Evolutionary conservation across 2,329 filamentous ascomycete species (phyloP).

Genomic region (Bipolaris bicolor): DNA sequence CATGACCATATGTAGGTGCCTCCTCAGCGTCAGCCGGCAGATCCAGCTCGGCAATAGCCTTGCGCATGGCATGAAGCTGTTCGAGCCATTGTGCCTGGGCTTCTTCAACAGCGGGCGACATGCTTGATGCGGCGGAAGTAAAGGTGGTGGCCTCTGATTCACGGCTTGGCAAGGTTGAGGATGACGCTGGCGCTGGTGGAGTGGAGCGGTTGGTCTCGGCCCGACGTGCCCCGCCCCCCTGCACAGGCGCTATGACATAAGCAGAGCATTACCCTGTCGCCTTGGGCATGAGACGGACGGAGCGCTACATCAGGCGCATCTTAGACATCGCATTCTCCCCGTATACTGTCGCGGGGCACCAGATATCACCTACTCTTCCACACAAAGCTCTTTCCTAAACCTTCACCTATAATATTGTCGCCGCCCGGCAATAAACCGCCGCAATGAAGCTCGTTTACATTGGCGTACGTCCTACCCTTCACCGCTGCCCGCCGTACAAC

Average conservation of each 20-base stretch:
- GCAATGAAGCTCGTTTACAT: slow-evolving; percentile 88
- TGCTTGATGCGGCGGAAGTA: slow-evolving; percentile 18
- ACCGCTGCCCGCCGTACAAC: slow-evolving; percentile 21
- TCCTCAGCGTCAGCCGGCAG: slow-evolving; percentile 57
- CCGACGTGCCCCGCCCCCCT: slow-evolving; percentile 31
- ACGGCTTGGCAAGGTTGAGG: slow-evolving; percentile 23
- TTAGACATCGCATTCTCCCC: not conserved
- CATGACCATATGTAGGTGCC: slow-evolving; percentile 60
- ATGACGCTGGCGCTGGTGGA: slow-evolving; percentile 13
- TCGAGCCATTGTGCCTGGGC: slow-evolving; percentile 77
- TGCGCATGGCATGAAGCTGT: slow-evolving; percentile 84
- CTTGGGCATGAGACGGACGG: not conserved
- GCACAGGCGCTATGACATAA: slow-evolving; percentile 31
- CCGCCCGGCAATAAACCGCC: slow-evolving; percentile 11
- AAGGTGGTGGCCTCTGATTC: slow-evolving; percentile 1
- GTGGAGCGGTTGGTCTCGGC: slow-evolving; percentile 15
- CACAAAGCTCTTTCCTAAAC: not conserved
- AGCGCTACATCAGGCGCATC: slow-evolving; percentile 1
- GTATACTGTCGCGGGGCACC: not conserved
- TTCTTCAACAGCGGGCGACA: slow-evolving; percentile 50
- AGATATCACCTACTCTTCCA: not conserved
- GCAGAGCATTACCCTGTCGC: slow-evolving; percentile 7
- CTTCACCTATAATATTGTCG: not conserved
- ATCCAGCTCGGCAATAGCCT: slow-evolving; percentile 77
- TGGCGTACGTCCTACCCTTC: slow-evolving; percentile 65